A percentile compares a stretch with the other conserved stretches of the same genome.
Evolutionary conservation across 202 grass and related monocot genomes (phyloP).

Genomic region (Setaria viridis): DNA sequence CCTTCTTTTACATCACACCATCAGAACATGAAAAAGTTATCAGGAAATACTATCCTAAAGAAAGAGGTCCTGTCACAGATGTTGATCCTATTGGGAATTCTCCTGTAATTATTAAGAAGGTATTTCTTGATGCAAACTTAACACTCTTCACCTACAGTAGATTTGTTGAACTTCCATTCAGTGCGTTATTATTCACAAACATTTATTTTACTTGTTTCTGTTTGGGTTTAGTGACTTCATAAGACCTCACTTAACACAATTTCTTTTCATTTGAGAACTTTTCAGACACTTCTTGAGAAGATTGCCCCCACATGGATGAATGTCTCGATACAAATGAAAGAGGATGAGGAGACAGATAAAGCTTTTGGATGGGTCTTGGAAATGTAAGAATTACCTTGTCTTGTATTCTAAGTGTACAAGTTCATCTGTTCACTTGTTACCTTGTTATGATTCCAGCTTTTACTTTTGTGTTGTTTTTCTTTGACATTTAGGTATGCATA

Average conservation of each 20-base stretch:
- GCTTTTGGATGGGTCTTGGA: constrained; percentile 96
- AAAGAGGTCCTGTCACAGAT: constrained; percentile 76
- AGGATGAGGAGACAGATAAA: constrained; percentile 90
- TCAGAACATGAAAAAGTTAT: constrained; percentile 74
- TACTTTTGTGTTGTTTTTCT: constrained; percentile 6
- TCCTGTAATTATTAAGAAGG: constrained; percentile 98
- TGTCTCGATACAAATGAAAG: constrained; percentile 93
- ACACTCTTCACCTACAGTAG: neutral
- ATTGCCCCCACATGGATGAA: constrained; percentile 99
- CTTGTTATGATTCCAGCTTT: constrained; percentile 30
- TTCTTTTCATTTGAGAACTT: neutral
- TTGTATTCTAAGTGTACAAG: constrained; percentile 23
- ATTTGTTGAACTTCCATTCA: constrained; percentile 19
- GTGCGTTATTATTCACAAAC: neutral
- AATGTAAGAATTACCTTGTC: constrained; percentile 66
- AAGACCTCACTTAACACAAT: constrained; percentile 30
- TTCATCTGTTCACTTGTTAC: constrained; percentile 35
- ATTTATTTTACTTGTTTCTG: constrained; percentile 35
- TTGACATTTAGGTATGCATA: constrained; percentile 88
- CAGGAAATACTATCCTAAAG: constrained; percentile 89
- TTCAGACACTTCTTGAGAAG: constrained; percentile 80
- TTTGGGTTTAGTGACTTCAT: constrained; percentile 17
- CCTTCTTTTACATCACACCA: constrained; percentile 95
- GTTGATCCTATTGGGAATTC: constrained; percentile 96
- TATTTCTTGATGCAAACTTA: constrained; percentile 45